phyloP scores from a whole-genome alignment of 225 moss, liverwort and hornwort genomes.

The Straminergon stramineum region DNA sequence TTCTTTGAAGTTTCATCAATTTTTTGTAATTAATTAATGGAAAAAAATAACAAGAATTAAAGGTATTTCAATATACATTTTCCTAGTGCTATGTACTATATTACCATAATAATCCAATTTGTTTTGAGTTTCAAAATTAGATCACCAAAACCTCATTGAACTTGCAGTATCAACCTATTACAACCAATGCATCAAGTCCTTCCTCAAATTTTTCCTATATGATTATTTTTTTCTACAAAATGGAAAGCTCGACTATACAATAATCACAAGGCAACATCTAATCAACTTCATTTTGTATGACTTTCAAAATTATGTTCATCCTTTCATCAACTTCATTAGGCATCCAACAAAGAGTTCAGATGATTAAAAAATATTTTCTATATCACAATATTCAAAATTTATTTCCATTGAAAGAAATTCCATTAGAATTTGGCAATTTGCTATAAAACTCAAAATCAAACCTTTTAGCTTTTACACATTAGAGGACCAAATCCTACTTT shows the following conservation, averaged over 20 bases:
- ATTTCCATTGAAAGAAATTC: too few relatives aligned
- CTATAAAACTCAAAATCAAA: background rate
- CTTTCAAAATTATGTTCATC: background rate
- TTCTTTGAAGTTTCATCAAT: too few relatives aligned
- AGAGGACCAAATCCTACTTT: background rate
- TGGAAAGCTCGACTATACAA: rapidly evolving
- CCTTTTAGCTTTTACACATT: background rate
- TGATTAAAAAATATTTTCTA: too few relatives aligned
- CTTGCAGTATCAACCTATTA: background rate
- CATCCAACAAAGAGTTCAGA: too few relatives aligned
- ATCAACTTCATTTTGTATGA: too few relatives aligned
- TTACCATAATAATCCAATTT: background rate
- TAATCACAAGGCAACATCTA: rapidly evolving
- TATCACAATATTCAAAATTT: too few relatives aligned
- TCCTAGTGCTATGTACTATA: too few relatives aligned
- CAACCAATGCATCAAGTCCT: too few relatives aligned
- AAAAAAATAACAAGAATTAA: too few relatives aligned
- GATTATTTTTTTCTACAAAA: background rate
- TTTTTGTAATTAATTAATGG: too few relatives aligned
- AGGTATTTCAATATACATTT: background rate
- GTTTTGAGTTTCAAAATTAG: background rate
- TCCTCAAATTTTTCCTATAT: background rate
- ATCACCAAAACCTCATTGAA: background rate
- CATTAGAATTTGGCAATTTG: too few relatives aligned
- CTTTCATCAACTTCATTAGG: background rate